Evolutionary conservation across 768 basidiomycete genomes (phyloP), one percentile per base, ranked within the genome.

Genomic region (Phylloporus rhodoxanthus): DNA sequence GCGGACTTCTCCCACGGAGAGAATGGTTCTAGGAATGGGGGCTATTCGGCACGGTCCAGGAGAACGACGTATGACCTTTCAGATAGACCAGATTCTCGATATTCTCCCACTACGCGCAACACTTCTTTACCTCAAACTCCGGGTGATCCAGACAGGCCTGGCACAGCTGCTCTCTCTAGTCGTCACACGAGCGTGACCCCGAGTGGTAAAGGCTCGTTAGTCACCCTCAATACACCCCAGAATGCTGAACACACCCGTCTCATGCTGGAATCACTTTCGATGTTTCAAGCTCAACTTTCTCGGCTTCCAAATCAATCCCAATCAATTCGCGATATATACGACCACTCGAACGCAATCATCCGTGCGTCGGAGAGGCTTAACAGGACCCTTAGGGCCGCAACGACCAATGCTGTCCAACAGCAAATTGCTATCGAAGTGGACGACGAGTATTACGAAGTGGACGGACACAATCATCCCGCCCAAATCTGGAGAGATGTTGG

Each of bases 401-500:
- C 80, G 13, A 69, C 73, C 48, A 68, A 73, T 36, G 83, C 89
- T 1, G 64, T 90, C 44, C 85, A 88, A 54, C 75, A 78, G 47
- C 85, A 89, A 66, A 84, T 92, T 42, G 79, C 85, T 33, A 79
- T 83, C 0, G 89, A 91, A 62, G 81, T 91, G 2, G 78, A 77
- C 9, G 78, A 75, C 29, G 75, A 72, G 47, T 54, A 53, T 32
- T 56, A 55, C 20, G 54, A 52, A 3, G 54, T 38, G n/a, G 61
- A 56, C 10, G 57, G 53, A 11, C 59, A 60, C 38, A 62, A 68
- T 57, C 69, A 76, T 39, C 55, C 78, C 21, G 74, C 71, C 10
- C 79, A 82, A 47, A 68, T 88, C 25, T 91, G 87, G 88, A 71
- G 76, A 47, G 70, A 73, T 41, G 76, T 90, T 5, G 84, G 85